These are phyloP conservation scores for Golubevia sp. DNA, from an alignment of 1,284 basidiomycete species.

Conservation along the genomic window DNA sequence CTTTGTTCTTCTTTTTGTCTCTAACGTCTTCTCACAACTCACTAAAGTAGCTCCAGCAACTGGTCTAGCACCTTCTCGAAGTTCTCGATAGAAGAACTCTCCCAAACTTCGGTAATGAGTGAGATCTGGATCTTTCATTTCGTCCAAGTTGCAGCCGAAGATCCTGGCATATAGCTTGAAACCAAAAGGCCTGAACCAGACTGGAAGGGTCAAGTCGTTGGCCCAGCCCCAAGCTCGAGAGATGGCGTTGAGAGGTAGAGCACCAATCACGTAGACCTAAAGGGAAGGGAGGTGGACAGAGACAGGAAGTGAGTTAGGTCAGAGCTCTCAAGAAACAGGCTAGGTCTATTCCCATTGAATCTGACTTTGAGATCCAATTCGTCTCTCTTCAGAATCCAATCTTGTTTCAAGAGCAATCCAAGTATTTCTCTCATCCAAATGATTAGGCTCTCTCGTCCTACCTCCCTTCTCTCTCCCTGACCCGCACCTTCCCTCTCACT, in stretches of 20 bases:
- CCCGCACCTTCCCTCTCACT: no score
- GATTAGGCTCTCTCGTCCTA: no score
- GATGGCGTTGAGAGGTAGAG: constrained; percentile 88
- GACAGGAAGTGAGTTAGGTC: neutral
- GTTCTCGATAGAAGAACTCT: constrained; percentile 90
- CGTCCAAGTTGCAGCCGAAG: constrained; percentile 93
- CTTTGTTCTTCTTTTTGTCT: no score
- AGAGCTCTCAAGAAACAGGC: neutral
- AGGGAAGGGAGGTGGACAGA: neutral
- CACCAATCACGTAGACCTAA: constrained; percentile 92
- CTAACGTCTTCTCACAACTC: constrained; percentile 43
- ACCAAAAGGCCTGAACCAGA: constrained; percentile 90
- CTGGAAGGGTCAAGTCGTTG: constrained; percentile 79
- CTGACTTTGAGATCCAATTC: neutral
- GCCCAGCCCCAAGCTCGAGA: constrained; percentile 95
- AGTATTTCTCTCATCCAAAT: no score
- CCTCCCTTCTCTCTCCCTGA: no score
- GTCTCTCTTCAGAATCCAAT: no score
- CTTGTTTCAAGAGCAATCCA: no score
- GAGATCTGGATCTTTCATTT: constrained; percentile 81
- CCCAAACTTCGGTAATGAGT: constrained; percentile 80
- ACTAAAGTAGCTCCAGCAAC: constrained; percentile 79
- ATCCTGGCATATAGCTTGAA: constrained; percentile 81
- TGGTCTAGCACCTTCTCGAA: constrained; percentile 80
- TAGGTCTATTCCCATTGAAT: neutral